Evolutionary conservation across 2,329 filamentous ascomycete species (phyloP), one percentile per base, ranked within the genome.

Genomic region (Pezicula radicicola): DNA sequence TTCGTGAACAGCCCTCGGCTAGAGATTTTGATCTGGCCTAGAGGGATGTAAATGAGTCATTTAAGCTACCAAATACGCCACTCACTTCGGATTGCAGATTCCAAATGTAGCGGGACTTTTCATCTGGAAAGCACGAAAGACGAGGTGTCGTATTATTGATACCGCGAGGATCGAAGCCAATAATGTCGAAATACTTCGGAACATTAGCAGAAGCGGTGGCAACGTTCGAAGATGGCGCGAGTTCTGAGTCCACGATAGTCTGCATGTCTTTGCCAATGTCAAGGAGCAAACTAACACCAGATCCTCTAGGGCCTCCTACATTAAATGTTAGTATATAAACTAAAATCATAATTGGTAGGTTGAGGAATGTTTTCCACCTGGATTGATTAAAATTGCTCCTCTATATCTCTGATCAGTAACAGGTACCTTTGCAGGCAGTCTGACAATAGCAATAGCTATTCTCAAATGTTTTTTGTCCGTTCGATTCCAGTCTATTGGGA

Each of bases 131-230:
- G 51, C 71, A 73, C 1, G 53, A 55, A 1, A 67, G 39, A 6
- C 48, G 33, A 0, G 69, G 70, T 5, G 59, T 63, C 1, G 66
- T 68, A 50, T 69, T 67, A 51, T 68, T 68, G 6, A 73, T 62
- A 9, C 72, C 71, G 27, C 72, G 61, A 16, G 70, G 70, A 54
- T 75, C 72, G 43, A 72, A 72, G 12, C 66, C 59, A 13, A 74
- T 59, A 48, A 72, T 57, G 45, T 75, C 72, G 51, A 70, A 70
- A 50, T 65, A 60, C 35, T 63, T 60, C 15, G 40, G 27, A 2
- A 39, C 16, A 13, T 18, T 9, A 42, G 52, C n/a, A n/a, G n/a
- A n/a, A n/a, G n/a, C n/a, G n/a, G n/a, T n/a, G n/a, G n/a, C n/a
- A n/a, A n/a, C n/a, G n/a, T n/a, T n/a, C n/a, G n/a, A n/a, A n/a